Base-by-base conservation (phyloP, 2,329 filamentous ascomycete species). In the Exophiala sp. region DNA sequence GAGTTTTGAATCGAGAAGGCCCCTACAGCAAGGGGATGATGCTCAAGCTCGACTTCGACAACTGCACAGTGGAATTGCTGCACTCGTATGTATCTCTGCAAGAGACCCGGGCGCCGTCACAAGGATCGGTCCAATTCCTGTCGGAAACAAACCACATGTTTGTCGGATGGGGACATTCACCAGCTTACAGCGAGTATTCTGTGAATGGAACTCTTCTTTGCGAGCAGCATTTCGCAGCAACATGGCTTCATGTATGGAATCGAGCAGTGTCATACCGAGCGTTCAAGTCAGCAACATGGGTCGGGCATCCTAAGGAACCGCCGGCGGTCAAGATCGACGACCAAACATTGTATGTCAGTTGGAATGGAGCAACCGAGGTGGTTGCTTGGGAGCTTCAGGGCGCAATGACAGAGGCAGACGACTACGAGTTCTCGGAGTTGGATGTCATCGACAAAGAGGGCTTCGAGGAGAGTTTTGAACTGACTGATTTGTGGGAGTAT, bases 201-300 rank as follows among this genome's bases (percentile, higher is more conserved):
- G 24, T 45, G 21, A 46, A 57, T 20, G 69, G 68, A 12, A 62
- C 63, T 6, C 65, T 76, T 3, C 68, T 84, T 14, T 81, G 81
- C 70, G 78, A 83, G 54, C 72, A 69, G 5, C 78, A 78, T 61
- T 69, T 81, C 62, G 73, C 61, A 43, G 64, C 47, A 51, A 73
- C 56, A 66, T 65, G 53, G 63, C 65, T 61, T 65, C 65, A 63
- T 65, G 43, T 68, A 61, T 61, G 65, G 32, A 64, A 63, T 2
- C 58, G 64, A 12, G 73, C 79, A 2, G 73, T 78, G 62, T 80
- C 77, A 48, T 85, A 84, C 61, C 75, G 81, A 32, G 75, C 74
- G 2, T 78, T 78, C 65, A 80, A 79, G 62, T 50, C 45, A 5
- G 59, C 62, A 21, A 69, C 75, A 50, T 85, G 81, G 79, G 72